These are phyloP conservation scores for Calocera cornea DNA, from an alignment of 768 basidiomycete genomes.

Conservation along the genomic window DNA sequence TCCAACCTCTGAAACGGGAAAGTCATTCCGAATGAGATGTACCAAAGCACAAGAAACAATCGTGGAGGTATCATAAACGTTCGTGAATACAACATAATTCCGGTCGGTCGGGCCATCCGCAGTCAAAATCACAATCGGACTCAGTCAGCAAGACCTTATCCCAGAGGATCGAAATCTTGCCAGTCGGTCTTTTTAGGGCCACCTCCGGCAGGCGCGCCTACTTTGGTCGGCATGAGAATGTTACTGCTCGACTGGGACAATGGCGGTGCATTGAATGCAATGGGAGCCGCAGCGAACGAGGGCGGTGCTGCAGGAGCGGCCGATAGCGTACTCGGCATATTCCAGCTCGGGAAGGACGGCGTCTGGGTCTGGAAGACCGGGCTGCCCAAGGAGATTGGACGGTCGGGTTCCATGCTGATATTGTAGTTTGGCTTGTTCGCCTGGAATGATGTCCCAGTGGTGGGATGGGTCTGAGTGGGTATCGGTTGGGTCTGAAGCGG, in stretches of 20 bases:
- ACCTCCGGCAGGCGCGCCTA: conserved; percentile 38
- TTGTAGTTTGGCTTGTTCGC: conserved; percentile 8
- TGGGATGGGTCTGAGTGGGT: conserved; percentile 17
- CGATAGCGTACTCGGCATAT: conserved; percentile 25
- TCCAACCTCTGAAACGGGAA: background rate
- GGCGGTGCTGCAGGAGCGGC: conserved; percentile 13
- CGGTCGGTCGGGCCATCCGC: background rate
- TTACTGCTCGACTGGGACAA: conserved; percentile 11
- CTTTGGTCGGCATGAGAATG: conserved; percentile 45
- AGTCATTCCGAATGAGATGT: background rate
- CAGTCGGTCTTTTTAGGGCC: conserved; percentile 47
- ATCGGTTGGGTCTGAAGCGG: conserved; percentile 26
- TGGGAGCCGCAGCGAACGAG: background rate
- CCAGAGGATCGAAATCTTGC: conserved; percentile 72
- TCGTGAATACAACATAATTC: background rate
- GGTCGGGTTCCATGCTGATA: conserved; percentile 28
- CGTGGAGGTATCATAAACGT: background rate
- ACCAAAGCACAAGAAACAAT: background rate
- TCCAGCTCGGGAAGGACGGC: conserved; percentile 42
- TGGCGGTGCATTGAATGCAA: background rate
- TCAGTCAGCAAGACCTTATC: conserved; percentile 22
- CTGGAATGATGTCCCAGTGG: conserved; percentile 7
- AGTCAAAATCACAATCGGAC: background rate
- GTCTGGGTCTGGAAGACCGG: conserved; percentile 5
- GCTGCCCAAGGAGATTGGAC: conserved; percentile 27